Base-by-base conservation (phyloP, 257 asterid species). In the Eucommia ulmoides region DNA sequence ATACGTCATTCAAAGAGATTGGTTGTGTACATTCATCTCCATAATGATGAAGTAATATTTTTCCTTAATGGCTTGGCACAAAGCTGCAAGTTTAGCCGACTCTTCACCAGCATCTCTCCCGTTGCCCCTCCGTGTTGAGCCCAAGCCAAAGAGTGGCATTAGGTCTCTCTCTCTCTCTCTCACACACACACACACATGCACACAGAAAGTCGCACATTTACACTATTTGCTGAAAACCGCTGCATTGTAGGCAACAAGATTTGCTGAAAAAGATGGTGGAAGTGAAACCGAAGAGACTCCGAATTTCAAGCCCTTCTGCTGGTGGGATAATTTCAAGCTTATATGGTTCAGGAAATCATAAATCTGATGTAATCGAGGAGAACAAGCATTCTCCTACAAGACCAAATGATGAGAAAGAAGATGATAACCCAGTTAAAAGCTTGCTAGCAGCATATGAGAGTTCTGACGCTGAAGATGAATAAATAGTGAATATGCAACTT, bases 41-140 rank as follows among this genome's bases (percentile, higher is more conserved):
- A n/a, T n/a, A n/a, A n/a, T n/a, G n/a, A n/a, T n/a, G n/a, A n/a
- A n/a, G n/a, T n/a, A n/a, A 29, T 42, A 19, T 16, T 26, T 55
- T 63, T 61, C 85, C 77, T 76, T 78, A 59, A 80, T 82, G 53
- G 56, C 56, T 49, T 50, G 45, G 55, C 72, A 85, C 98, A 71
- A 74, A 55, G 98, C 96, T 60, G 98, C 48, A 15, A 42, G 48
- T 2, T 10, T 89, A 52, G 73, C 98, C 48, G 94, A 89, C 66
- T 62, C 94, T 54, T 65, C 98, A 57, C 57, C 88, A 10, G 76
- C 88, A 41, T 41, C 84, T 44, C 74, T 89, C 41, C 94, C 98
- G 58, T 62, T 89, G 88, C 78, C 98, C 5, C 94, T 80, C 54
- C 92, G 96, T 46, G 96, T 89, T 59, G 98, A 85, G 69, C 98